Base-by-base conservation (phyloP, 805 yeast genomes). In the Yarrowia sp. region DNA sequence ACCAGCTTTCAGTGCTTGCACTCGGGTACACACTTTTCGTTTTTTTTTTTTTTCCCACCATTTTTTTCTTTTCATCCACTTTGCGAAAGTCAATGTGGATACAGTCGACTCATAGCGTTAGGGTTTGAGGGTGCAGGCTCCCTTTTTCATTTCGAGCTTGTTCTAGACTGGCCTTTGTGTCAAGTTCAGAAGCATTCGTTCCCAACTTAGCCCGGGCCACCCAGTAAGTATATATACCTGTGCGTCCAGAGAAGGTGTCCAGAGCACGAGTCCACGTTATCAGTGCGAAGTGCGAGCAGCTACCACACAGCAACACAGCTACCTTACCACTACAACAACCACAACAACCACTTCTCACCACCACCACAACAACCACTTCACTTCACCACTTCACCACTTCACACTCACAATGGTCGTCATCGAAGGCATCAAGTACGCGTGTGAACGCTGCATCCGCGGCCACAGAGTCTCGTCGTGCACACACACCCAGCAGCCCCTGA, bases 401-500 rank as follows among this genome's bases (percentile, higher is more conserved):
- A 17, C 44, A 6, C 22, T 13, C 17, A n/a, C n/a, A n/a, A 93
- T 92, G 98, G 97, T 93, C 65, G 80, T 90, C 63, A 86, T 93
- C 62, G 90, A 92, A 71, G 98, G 98, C 42, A 87, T 90, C 69
- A 93, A 95, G 74, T 93, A 92, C 76, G 98, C 99, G 66, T 93
- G 99, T 75, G 96, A 92, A 69, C 80, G 97, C 67, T 93, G 99
- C 76, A 92, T 95, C 57, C 82, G 99, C 67, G 99, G 99, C 48
- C 99, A 95, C 73, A 80, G 99, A 64, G 99, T 93, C 51, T 89
- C 97, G 1, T 86, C 96, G 2, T 95, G 99, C 76, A 86, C 88
- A 50, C 99, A 95, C 74, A 85, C 92, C 0, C 97, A 95, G 69
- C 90, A 90, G 72, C 96, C 96, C 4, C 78, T 95, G 69, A 87